Evolutionary conservation across 371 early-diverging fungal genomes (phyloP).

Genomic region (Mucor lusitanicus): DNA sequence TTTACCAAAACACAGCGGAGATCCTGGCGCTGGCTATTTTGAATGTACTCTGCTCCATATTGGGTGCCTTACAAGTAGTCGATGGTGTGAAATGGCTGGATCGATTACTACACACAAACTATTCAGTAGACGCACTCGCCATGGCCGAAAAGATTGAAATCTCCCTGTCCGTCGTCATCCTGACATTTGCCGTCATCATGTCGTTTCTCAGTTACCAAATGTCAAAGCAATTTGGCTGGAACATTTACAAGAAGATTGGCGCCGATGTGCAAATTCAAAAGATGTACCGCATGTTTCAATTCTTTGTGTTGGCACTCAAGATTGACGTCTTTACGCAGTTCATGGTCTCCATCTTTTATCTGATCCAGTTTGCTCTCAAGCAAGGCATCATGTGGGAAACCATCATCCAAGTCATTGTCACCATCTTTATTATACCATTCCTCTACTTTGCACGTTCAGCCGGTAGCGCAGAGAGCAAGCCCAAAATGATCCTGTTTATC

Average conservation of each 20-base stretch:
- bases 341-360: slow-evolving; percentile 47
- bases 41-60: slow-evolving; percentile 45
- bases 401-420: slow-evolving; percentile 38
- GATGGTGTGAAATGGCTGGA: slow-evolving; percentile 49
- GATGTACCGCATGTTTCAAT: slow-evolving; percentile 53
- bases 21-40: slow-evolving; percentile 41
- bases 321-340: slow-evolving; percentile 51
- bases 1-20: slow-evolving; percentile 47
- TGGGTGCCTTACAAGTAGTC: slow-evolving; percentile 47
- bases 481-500: slow-evolving; percentile 26
- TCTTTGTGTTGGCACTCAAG: slow-evolving; percentile 50
- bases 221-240: slow-evolving; percentile 44
- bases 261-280: slow-evolving; percentile 35
- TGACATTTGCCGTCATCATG: slow-evolving; percentile 31
- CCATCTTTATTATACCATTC: slow-evolving; percentile 42
- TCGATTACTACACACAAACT: slow-evolving; percentile 17
- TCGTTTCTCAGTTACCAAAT: slow-evolving; percentile 36
- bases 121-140: slow-evolving; percentile 19
- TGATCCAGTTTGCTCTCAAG: slow-evolving; percentile 39
- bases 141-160: slow-evolving; percentile 37
- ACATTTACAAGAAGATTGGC: slow-evolving; percentile 41
- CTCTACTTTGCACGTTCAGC: slow-evolving; percentile 45
- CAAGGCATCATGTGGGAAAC: slow-evolving; percentile 29
- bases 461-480: slow-evolving; percentile 29
- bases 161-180: slow-evolving; percentile 23